A percentile compares a stretch with the other conserved stretches of the same genome.
phyloP scores from a whole-genome alignment of 2,329 filamentous ascomycete genomes.

The Catunica adiposa region DNA sequence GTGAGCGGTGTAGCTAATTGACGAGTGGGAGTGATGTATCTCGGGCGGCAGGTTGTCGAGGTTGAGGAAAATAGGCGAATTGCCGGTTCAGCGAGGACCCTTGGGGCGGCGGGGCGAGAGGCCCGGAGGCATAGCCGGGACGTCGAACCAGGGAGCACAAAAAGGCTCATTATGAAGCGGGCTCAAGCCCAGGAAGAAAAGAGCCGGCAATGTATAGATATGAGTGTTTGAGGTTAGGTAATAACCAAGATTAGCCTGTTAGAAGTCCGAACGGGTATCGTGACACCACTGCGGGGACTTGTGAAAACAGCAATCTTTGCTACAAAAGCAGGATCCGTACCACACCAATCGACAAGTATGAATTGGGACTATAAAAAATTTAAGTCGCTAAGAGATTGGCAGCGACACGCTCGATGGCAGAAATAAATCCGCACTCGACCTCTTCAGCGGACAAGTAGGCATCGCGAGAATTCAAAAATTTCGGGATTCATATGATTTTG shows the following conservation, averaged over 20 bases:
- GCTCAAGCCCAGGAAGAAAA: neutral
- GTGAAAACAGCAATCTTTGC: too few species aligned
- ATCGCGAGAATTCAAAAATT: neutral
- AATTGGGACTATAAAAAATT: too few species aligned
- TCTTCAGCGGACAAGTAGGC: neutral
- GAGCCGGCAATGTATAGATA: neutral
- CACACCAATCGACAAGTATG: too few species aligned
- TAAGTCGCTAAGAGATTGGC: too few species aligned
- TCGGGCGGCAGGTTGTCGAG: neutral
- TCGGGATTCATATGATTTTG: neutral
- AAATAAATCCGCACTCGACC: neutral
- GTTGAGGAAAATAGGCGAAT: slow-evolving; percentile 9
- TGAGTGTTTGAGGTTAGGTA: neutral
- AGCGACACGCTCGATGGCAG: neutral
- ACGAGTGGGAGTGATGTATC: slow-evolving; percentile 4
- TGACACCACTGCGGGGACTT: too few species aligned
- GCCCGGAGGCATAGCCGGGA: slow-evolving; percentile 10
- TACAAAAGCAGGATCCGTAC: neutral
- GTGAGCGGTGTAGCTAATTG: slow-evolving; percentile 1
- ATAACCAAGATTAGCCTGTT: neutral
- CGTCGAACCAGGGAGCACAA: slow-evolving; percentile 13
- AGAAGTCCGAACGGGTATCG: too few species aligned
- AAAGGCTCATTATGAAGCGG: slow-evolving; percentile 12
- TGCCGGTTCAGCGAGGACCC: neutral
- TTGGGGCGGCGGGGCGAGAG: slow-evolving; percentile 3